phyloP scores from a whole-genome alignment of 2,329 filamentous ascomycete genomes.

The Simplicillium aogashimaense region DNA sequence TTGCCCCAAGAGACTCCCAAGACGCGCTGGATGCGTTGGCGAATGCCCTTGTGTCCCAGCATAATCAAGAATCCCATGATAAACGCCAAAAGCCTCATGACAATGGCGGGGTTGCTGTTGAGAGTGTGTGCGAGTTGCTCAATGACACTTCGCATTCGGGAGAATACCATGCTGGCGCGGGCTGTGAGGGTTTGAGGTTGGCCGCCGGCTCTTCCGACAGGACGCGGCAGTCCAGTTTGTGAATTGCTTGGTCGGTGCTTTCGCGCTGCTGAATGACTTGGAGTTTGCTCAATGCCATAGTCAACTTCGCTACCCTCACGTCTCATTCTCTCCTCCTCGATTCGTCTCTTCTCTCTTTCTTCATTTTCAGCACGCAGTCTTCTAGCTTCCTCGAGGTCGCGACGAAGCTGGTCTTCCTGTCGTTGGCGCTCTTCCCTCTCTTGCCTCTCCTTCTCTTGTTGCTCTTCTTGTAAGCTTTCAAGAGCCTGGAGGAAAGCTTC shows the following conservation, averaged over 20 bases:
- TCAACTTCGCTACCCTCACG: slow-evolving; percentile 52
- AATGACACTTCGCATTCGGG: slow-evolving; percentile 40
- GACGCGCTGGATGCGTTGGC: slow-evolving; percentile 62
- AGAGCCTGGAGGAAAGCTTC: slow-evolving; percentile 84
- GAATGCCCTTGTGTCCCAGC: slow-evolving; percentile 63
- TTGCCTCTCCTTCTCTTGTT: slow-evolving; percentile 57
- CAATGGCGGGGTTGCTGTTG: slow-evolving; percentile 44
- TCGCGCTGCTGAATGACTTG: slow-evolving; percentile 24
- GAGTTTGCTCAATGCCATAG: slow-evolving; percentile 55
- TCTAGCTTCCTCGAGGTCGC: slow-evolving; percentile 47
- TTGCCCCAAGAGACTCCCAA: slow-evolving; percentile 69
- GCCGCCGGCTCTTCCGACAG: slow-evolving; percentile 18
- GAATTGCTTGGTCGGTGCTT: slow-evolving; percentile 20
- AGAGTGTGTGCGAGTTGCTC: slow-evolving; percentile 40
- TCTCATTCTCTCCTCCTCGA: slow-evolving; percentile 43
- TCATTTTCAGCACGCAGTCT: slow-evolving; percentile 49
- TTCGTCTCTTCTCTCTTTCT: slow-evolving; percentile 38
- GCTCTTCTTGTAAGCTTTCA: slow-evolving; percentile 75
- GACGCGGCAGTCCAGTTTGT: slow-evolving; percentile 13
- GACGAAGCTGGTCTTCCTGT: slow-evolving; percentile 46
- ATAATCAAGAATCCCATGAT: slow-evolving; percentile 68
- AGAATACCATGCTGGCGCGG: slow-evolving; percentile 41
- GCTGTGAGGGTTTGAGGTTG: slow-evolving; percentile 27
- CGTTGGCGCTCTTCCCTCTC: slow-evolving; percentile 48
- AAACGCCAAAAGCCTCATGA: slow-evolving; percentile 64